Evolutionary conservation across 768 basidiomycete species (phyloP), one percentile per base, ranked within the genome.

Genomic region (Dentipellis fragilis): DNA sequence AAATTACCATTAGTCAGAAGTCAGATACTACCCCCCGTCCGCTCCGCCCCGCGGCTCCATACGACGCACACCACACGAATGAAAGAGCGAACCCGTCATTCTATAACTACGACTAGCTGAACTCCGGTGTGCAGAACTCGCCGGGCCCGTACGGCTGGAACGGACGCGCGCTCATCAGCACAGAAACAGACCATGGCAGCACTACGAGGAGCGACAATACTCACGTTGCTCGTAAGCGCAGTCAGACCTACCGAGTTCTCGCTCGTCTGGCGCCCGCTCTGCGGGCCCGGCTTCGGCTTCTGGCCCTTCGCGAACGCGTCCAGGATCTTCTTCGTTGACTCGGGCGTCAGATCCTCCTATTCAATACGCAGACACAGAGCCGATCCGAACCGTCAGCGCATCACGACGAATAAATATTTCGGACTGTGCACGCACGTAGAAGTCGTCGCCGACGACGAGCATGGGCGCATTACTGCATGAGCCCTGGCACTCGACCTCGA

Each of bases 401-500:
- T 40, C 22, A 16, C 63, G 36, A 66, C 65, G 50, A 58, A 22
- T 17, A 36, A 29, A 46, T 7, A 16, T 10, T 29, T 1, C 51
- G 36, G 45, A 37, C 4, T 54, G 29, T 3, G 34, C 4, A 72
- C 87, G 59, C 66, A 92, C 93, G 69, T 96, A 99, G 75, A 93
- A 99, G 69, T 98, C 93, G 66, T 99, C 96, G 23, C 87, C 87
- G 64, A 99, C 79, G 58, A 85, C 93, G 71, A 99, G 76, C 96
- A 98, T 98, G 47, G 90, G 92, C 23, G 93, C 96, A 72, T 97
- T 99, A 64, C 88, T 91, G 75, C 96, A 99, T 54, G 96, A 95
- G 55, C 96, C 96, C 65, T 97, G 86, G 71, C 96, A 99, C 73
- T 99, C 96, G 29, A 98, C 96, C 71, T 99, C 96, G 56, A 99